These are phyloP conservation scores for Trichoderma erinaceum DNA, from an alignment of 495 filamentous ascomycete species.

Conservation along the genomic window DNA sequence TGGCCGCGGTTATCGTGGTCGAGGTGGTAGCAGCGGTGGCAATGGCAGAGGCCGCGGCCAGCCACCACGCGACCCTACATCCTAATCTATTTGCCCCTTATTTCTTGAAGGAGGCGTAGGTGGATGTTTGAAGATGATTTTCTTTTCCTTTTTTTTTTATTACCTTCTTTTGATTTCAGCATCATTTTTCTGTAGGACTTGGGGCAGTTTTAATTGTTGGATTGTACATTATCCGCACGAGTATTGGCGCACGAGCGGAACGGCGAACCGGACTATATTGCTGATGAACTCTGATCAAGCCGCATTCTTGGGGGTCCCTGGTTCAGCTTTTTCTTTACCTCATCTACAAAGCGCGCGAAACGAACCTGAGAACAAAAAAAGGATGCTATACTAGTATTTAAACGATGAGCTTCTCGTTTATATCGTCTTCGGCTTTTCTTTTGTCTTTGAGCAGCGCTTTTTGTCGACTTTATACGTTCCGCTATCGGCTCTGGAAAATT, in stretches of 20 bases:
- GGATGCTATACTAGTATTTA: background rate
- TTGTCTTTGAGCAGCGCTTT: background rate
- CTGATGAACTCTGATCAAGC: background rate
- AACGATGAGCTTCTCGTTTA: conserved; percentile 5
- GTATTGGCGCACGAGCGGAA: conserved; percentile 11
- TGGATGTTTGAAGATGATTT: background rate
- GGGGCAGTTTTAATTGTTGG: conserved; percentile 2
- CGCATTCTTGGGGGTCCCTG: background rate
- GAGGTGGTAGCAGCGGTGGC: conserved; percentile 33
- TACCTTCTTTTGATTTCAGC: conserved; percentile 11
- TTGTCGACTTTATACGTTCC: conserved; percentile 3
- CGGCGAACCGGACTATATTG: conserved; percentile 7
- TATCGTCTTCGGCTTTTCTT: conserved; percentile 7
- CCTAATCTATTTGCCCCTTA: background rate
- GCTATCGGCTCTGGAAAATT: conserved; percentile 10
- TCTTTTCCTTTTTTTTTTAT: background rate
- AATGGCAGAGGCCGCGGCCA: conserved; percentile 7
- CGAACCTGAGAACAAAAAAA: background rate
- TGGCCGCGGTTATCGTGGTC: conserved; percentile 26
- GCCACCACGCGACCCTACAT: conserved; percentile 2
- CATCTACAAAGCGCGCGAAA: conserved; percentile 4
- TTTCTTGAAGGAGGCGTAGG: background rate
- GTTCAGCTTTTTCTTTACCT: background rate
- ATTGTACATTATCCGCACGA: conserved; percentile 12
- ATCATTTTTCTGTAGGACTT: background rate